phyloP scores from a whole-genome alignment of 306 rosid genomes.

The apple (Malus domestica) region ASM211411v1 NC_041789.1:13920501-13921000 shows the following conservation, averaged over 20 bases:
- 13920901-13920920: conserved; percentile 52
- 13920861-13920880: conserved; percentile 63
- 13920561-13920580: conserved; percentile 39
- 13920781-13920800: conserved; percentile 21
- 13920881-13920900: conserved; percentile 92
- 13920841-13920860: conserved; percentile 87
- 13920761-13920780: no score
- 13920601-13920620: conserved; percentile 42
- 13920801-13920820: conserved; percentile 79
- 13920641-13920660: no score
- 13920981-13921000: conserved; percentile 17
- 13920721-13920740: no score
- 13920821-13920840: conserved; percentile 80
- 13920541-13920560: conserved; percentile 48
- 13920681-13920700: no score
- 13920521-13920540: conserved; percentile 41
- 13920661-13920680: no score
- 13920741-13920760: no score
- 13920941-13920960: background rate
- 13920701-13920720: no score
- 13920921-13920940: no score
- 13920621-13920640: conserved; percentile 55
- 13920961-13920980: background rate
- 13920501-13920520: no score
- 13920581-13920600: conserved; percentile 31